phyloP scores from a whole-genome alignment of 2,329 filamentous ascomycete species.

The Trichophyton simii region DNA sequence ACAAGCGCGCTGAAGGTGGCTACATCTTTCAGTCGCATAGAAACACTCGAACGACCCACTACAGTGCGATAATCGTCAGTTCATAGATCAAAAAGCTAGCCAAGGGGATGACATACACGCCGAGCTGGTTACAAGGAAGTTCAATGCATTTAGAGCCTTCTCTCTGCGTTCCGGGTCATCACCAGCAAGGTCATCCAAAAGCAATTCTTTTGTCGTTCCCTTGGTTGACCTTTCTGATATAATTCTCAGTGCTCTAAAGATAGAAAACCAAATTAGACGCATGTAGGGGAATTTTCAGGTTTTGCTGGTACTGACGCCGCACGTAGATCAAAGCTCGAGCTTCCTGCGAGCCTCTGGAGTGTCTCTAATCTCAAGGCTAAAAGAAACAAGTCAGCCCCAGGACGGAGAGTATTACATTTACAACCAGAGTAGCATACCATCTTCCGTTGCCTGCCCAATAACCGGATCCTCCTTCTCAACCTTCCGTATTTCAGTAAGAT shows the following conservation, averaged over 20 bases:
- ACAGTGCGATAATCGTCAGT: background rate
- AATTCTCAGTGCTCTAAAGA: constrained; percentile 29
- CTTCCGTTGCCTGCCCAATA: constrained; percentile 63
- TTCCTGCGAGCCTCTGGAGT: constrained; percentile 53
- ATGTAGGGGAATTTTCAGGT: constrained; percentile 16
- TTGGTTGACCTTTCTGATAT: constrained; percentile 35
- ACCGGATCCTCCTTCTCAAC: constrained; percentile 55
- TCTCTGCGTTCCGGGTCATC: constrained; percentile 26
- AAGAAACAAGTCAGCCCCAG: background rate
- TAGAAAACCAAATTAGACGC: background rate
- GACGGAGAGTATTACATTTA: background rate
- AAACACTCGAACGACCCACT: constrained; percentile 28
- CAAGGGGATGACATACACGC: constrained; percentile 20
- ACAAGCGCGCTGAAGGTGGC: constrained; percentile 29
- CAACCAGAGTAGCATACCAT: constrained; percentile 33
- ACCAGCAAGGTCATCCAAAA: constrained; percentile 32
- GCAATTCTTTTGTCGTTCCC: constrained; percentile 26
- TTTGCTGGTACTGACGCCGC: constrained; percentile 46
- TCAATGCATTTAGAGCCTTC: constrained; percentile 32
- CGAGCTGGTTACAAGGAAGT: constrained; percentile 31
- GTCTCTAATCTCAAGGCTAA: constrained; percentile 51
- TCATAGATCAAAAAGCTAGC: background rate
- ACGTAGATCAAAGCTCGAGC: constrained; percentile 60
- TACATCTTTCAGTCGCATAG: constrained; percentile 23
- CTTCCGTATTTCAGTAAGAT: constrained; percentile 49